These are phyloP conservation scores for Exidia glandulosa DNA, from an alignment of 768 basidiomycete species.

Conservation along the genomic window DNA sequence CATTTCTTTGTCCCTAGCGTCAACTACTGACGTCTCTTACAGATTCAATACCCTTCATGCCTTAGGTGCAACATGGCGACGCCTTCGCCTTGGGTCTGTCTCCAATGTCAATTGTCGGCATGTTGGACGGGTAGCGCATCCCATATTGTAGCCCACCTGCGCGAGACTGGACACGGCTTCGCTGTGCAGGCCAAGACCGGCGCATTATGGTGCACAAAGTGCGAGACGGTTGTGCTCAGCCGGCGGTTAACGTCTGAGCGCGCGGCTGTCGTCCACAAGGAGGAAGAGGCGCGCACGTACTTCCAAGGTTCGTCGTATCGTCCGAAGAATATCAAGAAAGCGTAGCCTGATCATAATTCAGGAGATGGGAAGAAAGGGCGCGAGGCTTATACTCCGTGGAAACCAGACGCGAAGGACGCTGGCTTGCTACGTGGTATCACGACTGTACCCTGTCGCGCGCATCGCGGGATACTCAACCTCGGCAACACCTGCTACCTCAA, in stretches of 20 bases:
- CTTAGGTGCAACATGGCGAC: conserved; percentile 45
- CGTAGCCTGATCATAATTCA: conserved; percentile 1
- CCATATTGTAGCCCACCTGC: conserved; percentile 50
- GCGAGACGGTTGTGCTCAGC: conserved; percentile 67
- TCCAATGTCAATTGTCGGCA: conserved; percentile 58
- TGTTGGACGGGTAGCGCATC: conserved; percentile 45
- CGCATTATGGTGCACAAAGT: conserved; percentile 59
- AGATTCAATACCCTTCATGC: conserved; percentile 55
- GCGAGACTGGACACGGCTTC: conserved; percentile 46
- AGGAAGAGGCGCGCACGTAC: conserved; percentile 51
- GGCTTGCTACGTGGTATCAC: conserved; percentile 38
- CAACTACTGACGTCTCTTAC: background rate
- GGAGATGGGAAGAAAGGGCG: conserved; percentile 30
- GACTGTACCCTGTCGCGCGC: conserved; percentile 57
- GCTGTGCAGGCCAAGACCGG: conserved; percentile 69
- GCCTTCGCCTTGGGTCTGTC: conserved; percentile 57
- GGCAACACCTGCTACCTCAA: conserved; percentile 94
- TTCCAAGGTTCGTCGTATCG: conserved; percentile 54
- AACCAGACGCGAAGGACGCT: conserved; percentile 29
- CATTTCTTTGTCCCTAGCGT: background rate
- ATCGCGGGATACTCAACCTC: conserved; percentile 78
- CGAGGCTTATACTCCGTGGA: conserved; percentile 42
- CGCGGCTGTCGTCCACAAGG: conserved; percentile 31
- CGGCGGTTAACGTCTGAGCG: conserved; percentile 36
- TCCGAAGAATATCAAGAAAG: conserved; percentile 13